These are phyloP conservation scores for Rossbeevera mucosa DNA, from an alignment of 768 basidiomycete genomes.

Conservation along the genomic window DNA sequence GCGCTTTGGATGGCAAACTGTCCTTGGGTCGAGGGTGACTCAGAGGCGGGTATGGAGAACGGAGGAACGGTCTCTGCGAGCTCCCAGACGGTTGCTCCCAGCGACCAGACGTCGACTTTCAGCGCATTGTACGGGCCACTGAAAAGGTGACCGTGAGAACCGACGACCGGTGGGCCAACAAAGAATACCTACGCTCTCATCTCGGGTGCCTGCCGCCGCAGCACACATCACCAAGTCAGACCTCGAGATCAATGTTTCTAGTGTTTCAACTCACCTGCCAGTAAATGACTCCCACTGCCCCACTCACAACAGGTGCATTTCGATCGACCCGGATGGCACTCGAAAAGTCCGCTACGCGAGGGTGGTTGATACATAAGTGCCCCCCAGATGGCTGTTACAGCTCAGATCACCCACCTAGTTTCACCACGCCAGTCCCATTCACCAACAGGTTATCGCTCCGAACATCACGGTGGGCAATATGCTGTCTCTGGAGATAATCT, in stretches of 20 bases:
- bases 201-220: conserved; percentile 57
- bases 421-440: conserved; percentile 63
- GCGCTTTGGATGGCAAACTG: conserved; percentile 39
- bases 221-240: neutral
- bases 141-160: conserved; percentile 7
- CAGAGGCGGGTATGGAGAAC: conserved; percentile 43
- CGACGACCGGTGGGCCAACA: neutral
- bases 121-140: conserved; percentile 70
- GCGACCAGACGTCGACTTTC: conserved; percentile 76
- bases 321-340: conserved; percentile 58
- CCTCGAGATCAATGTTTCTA: neutral
- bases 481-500: conserved; percentile 56
- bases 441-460: conserved; percentile 80
- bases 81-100: conserved; percentile 83
- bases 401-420: conserved; percentile 52
- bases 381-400: neutral
- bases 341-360: conserved; percentile 68
- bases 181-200: conserved; percentile 53
- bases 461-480: conserved; percentile 79
- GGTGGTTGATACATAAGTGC: conserved; percentile 2
- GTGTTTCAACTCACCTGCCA: conserved; percentile 58
- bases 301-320: conserved; percentile 48
- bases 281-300: conserved; percentile 66
- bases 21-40: conserved; percentile 11
- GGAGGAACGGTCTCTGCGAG: conserved; percentile 72